Percentiles rank a stretch among this genome's conserved stretches.
These are phyloP conservation scores for Aspergillus brasiliensis DNA, from an alignment of 2,329 filamentous ascomycete genomes.

Conservation along the genomic window DNA sequence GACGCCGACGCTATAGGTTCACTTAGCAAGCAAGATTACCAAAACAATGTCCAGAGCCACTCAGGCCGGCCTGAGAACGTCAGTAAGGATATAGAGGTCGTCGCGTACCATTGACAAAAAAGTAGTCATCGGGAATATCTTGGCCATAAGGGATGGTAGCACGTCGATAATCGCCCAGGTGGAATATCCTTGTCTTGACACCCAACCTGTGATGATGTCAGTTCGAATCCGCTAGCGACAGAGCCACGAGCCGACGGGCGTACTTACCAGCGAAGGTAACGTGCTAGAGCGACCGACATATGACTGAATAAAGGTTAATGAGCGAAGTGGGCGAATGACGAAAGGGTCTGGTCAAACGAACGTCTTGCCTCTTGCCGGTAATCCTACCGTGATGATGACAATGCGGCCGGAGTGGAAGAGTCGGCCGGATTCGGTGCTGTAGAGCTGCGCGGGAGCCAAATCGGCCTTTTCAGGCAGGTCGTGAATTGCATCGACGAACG, in stretches of 20 bases:
- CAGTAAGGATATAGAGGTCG: not conserved
- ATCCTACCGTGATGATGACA: conserved; percentile 93
- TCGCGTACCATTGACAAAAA: conserved; percentile 76
- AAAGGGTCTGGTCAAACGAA: conserved; percentile 47
- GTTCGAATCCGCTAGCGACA: not conserved
- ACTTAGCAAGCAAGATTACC: conserved; percentile 20
- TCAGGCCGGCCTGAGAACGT: not conserved
- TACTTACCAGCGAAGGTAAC: conserved; percentile 83
- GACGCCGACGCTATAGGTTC: conserved; percentile 67
- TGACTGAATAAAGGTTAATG: conserved; percentile 58
- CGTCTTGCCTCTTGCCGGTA: conserved; percentile 95
- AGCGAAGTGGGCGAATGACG: not conserved
- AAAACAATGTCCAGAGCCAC: not conserved
- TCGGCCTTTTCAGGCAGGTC: conserved; percentile 81
- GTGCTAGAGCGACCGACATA: conserved; percentile 90
- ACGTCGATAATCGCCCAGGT: conserved; percentile 92
- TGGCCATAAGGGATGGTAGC: conserved; percentile 82
- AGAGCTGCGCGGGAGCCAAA: conserved; percentile 92
- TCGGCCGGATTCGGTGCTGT: conserved; percentile 95
- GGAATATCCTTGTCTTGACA: conserved; percentile 97
- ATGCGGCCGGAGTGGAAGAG: conserved; percentile 97
- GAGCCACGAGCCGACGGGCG: not conserved
- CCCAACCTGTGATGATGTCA: conserved; percentile 67
- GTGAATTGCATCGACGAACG: conserved; percentile 95
- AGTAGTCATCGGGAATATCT: conserved; percentile 93